Base-by-base conservation (phyloP, 345 rosid species). In the Pistacia vera region DNA sequence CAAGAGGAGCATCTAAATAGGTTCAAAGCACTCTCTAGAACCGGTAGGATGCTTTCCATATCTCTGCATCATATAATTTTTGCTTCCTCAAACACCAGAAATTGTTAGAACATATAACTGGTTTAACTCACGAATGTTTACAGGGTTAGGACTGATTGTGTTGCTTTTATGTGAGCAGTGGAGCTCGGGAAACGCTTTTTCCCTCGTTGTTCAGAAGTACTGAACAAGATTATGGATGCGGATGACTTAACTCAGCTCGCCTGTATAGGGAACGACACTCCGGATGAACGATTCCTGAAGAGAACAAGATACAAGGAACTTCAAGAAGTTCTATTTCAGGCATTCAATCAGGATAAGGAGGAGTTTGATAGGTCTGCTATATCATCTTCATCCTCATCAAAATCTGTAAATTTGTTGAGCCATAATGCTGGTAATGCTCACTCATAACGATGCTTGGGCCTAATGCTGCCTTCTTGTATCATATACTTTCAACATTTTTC, bases 171-270 rank as follows among this genome's bases (percentile, higher is more conserved):
- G 11, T 44, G 63, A 68, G 75, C 84, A 95, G 97, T 91, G 79
- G 91, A 87, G 71, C 90, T 95, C 0, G 98, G 95, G 44, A 88
- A 87, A 76, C 84, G 88, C 44, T 95, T 86, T 71, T 93, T 93
- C 77, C 97, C 92, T 36, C 88, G 91, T 4, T 95, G 97, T 80
- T 95, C 94, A 0, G 84, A 77, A 4, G 89, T 88, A 44, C 85
- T 95, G 1, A 88, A 89, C 83, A 87, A 85, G 81, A 91, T 95
- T 74, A 93, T 95, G 89, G 95, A 91, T 20, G 87, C 85, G 0
- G 91, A 86, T 5, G 95, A 91, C 77, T 74, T 89, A 17, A 80
- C 88, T 3, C 85, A 88, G 78, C 84, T 95, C 1, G 91, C 91
- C 8, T 77, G 78, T n/a, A 20, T 76, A 33, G 90, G 90, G 71